These are phyloP conservation scores for Davidsoniella neocaledoniae DNA, from an alignment of 2,329 filamentous ascomycete species.

Conservation along the genomic window DNA sequence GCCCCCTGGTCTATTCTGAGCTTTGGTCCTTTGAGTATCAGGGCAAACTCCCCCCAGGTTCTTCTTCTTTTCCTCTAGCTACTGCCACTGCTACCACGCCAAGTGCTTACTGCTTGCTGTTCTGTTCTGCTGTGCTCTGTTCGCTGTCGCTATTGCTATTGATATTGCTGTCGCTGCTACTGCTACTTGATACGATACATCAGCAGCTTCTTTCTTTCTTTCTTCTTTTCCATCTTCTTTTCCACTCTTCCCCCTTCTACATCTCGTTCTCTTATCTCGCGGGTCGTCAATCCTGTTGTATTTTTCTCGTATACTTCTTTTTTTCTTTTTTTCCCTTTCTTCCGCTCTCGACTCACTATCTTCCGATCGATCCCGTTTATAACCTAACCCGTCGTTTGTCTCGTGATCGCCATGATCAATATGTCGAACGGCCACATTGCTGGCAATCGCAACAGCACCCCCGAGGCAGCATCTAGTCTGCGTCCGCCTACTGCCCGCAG, in stretches of 20 bases:
- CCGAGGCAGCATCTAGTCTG: slow-evolving; percentile 73
- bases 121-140: neutral
- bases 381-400: neutral
- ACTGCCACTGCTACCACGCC: slow-evolving; percentile 10
- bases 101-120: neutral
- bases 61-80: neutral
- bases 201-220: slow-evolving; percentile 14
- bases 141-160: neutral
- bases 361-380: slow-evolving; percentile 1
- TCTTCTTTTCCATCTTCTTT: slow-evolving; percentile 11
- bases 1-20: slow-evolving; percentile 11
- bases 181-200: neutral
- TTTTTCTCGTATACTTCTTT: neutral
- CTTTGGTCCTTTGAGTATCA: slow-evolving; percentile 12
- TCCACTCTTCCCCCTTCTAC: neutral
- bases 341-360: neutral
- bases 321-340: neutral
- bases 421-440: slow-evolving; percentile 54
- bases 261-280: neutral
- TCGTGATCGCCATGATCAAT: slow-evolving; percentile 28
- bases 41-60: slow-evolving; percentile 8
- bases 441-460: slow-evolving; percentile 91
- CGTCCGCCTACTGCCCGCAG: slow-evolving; percentile 67
- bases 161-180: neutral
- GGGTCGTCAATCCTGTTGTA: neutral